Conservation (phyloP, 352 stramenopile genomes). For the Phytophthora vignae region DNA sequence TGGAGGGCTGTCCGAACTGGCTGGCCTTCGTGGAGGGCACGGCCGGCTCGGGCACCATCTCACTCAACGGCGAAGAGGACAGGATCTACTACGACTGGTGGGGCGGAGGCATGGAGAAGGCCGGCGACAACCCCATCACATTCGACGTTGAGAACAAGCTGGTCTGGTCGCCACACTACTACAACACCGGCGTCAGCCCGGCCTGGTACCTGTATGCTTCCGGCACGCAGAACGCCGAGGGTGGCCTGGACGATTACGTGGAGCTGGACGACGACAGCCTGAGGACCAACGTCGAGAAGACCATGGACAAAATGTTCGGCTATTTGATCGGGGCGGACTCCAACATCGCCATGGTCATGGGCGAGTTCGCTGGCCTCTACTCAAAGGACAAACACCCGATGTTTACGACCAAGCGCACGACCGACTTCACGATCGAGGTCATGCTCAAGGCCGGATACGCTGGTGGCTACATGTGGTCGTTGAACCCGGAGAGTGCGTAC, state of each 20-base stretch:
- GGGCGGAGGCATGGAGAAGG: slow-evolving; percentile 62
- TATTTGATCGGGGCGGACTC: slow-evolving; percentile 53
- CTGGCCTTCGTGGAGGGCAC: slow-evolving; percentile 74
- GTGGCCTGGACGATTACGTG: slow-evolving; percentile 32
- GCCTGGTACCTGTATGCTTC: slow-evolving; percentile 66
- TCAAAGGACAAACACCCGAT: slow-evolving; percentile 54
- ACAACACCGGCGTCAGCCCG: slow-evolving; percentile 71
- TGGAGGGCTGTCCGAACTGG: slow-evolving; percentile 69
- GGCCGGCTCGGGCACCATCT: slow-evolving; percentile 47
- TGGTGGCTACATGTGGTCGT: slow-evolving; percentile 77
- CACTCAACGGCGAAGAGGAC: slow-evolving; percentile 27
- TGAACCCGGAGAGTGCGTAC: slow-evolving; percentile 79
- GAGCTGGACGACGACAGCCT: slow-evolving; percentile 60
- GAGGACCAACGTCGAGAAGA: slow-evolving; percentile 57
- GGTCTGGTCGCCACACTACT: slow-evolving; percentile 78
- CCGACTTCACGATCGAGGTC: slow-evolving; percentile 67
- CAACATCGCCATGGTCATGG: slow-evolving; percentile 58
- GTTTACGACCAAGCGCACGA: slow-evolving; percentile 67
- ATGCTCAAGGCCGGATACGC: slow-evolving; percentile 61
- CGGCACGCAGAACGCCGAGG: slow-evolving; percentile 34
- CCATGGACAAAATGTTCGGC: slow-evolving; percentile 73
- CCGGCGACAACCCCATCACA: slow-evolving; percentile 43
- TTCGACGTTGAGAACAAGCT: slow-evolving; percentile 60
- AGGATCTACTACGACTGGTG: slow-evolving; percentile 71
- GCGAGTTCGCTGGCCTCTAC: slow-evolving; percentile 73